Conservation (phyloP, 106 monocot species). For the Chionographis japonica region DNA sequence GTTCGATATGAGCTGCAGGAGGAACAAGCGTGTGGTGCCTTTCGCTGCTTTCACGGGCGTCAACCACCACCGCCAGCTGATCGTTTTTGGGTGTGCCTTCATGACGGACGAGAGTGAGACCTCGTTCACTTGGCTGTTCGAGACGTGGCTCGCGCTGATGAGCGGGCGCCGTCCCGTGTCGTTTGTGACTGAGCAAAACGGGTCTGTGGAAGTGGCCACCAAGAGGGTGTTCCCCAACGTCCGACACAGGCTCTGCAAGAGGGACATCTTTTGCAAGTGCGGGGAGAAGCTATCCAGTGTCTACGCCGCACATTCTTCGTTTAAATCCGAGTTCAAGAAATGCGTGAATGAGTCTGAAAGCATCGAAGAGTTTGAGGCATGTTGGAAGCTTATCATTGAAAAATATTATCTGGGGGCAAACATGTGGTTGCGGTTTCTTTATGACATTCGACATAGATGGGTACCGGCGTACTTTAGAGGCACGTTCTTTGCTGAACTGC, state of each 20-base stretch:
- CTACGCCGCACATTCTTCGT: constrained; percentile 33
- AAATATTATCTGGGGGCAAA: constrained; percentile 45
- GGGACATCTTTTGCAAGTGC: constrained; percentile 56
- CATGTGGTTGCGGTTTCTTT: constrained; percentile 55
- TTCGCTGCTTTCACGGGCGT: constrained; percentile 80
- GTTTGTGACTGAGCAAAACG: constrained; percentile 39
- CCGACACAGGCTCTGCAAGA: constrained; percentile 57
- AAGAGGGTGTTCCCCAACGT: constrained; percentile 56
- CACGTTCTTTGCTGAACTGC: constrained; percentile 74
- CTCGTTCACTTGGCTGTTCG: constrained; percentile 82
- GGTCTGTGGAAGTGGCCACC: constrained; percentile 37
- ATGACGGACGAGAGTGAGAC: constrained; percentile 69
- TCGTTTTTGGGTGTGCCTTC: constrained; percentile 82
- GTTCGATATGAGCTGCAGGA: constrained; percentile 78
- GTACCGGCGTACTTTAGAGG: constrained; percentile 61
- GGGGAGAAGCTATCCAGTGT: constrained; percentile 62
- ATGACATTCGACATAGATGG: constrained; percentile 66
- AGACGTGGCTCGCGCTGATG: constrained; percentile 81
- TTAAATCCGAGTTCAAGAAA: constrained; percentile 73
- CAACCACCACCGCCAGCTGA: constrained; percentile 77
- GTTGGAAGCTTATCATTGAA: constrained; percentile 51
- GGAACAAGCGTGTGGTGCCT: constrained; percentile 65
- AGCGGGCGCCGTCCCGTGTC: constrained; percentile 55
- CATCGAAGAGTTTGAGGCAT: constrained; percentile 52
- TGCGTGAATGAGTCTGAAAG: constrained; percentile 68